phyloP scores from a whole-genome alignment of 2,329 filamentous ascomycete genomes.

The Pseudocercospora cruenta region DNA sequence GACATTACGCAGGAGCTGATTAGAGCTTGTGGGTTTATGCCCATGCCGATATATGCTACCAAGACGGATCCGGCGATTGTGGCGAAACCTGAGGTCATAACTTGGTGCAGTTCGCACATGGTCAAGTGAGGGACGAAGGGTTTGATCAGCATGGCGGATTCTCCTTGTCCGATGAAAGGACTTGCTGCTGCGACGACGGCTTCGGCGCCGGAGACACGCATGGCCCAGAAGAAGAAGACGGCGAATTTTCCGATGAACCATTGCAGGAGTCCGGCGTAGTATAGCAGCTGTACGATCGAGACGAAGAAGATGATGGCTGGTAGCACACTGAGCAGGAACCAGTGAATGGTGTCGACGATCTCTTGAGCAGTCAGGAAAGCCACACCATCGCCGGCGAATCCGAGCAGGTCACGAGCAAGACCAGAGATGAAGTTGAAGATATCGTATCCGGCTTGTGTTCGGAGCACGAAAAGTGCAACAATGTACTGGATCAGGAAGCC shows the following conservation, averaged over 20 bases:
- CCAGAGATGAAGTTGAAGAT: constrained; percentile 88
- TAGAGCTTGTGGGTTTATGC: constrained; percentile 80
- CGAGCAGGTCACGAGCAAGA: constrained; percentile 72
- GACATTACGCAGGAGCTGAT: constrained; percentile 95
- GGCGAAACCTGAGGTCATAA: constrained; percentile 90
- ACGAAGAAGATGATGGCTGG: constrained; percentile 97
- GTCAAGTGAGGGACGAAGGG: constrained; percentile 87
- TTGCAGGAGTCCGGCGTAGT: constrained; percentile 78
- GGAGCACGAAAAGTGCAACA: constrained; percentile 83
- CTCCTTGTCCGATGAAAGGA: constrained; percentile 91
- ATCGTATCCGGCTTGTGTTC: constrained; percentile 77
- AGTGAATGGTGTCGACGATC: constrained; percentile 54
- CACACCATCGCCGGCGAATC: constrained; percentile 74
- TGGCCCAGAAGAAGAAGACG: constrained; percentile 86
- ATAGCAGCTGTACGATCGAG: constrained; percentile 83
- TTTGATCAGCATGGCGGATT: constrained; percentile 88
- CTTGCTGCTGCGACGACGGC: constrained; percentile 92
- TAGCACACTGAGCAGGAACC: constrained; percentile 77
- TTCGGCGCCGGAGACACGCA: constrained; percentile 86
- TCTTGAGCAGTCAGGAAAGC: constrained; percentile 66
- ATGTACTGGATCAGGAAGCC: constrained; percentile 89
- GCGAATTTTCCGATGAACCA: constrained; percentile 91
- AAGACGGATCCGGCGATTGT: constrained; percentile 89
- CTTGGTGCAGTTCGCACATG: constrained; percentile 83
- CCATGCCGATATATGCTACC: constrained; percentile 81